Conservation (phyloP, 176 grass and related monocot species). For the Thalia dealbata region DNA sequence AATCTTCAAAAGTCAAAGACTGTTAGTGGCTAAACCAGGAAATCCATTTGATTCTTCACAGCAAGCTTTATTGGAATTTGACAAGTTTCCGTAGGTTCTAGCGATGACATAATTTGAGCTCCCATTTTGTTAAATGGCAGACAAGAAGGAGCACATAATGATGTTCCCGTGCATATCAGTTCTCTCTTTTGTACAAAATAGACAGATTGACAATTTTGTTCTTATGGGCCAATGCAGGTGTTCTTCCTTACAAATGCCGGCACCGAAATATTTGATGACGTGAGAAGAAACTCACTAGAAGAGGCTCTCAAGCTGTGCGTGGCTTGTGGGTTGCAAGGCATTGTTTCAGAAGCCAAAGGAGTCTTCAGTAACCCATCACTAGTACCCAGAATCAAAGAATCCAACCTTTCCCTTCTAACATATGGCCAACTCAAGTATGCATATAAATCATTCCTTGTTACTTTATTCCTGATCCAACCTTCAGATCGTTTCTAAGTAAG, state of each 20-base stretch:
- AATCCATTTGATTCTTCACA: no score
- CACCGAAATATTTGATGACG: slow-evolving; percentile 35
- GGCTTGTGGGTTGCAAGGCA: slow-evolving; percentile 57
- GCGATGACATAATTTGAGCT: no score
- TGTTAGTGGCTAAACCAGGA: no score
- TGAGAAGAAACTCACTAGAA: slow-evolving; percentile 71
- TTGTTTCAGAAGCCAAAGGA: slow-evolving; percentile 64
- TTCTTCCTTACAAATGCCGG: slow-evolving; percentile 84
- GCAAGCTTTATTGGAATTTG: no score
- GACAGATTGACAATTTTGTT: not conserved
- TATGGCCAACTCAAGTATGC: slow-evolving; percentile 80
- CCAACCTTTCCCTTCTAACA: slow-evolving; percentile 60
- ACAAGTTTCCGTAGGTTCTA: no score
- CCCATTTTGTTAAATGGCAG: not conserved
- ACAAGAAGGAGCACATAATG: not conserved
- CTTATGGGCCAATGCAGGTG: slow-evolving; percentile 33
- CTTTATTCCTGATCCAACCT: not conserved
- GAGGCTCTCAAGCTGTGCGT: slow-evolving; percentile 72
- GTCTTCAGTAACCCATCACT: slow-evolving; percentile 57
- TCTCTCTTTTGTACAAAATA: no score
- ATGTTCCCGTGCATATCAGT: not conserved
- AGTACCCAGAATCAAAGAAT: slow-evolving; percentile 70
- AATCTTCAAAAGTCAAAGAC: no score
- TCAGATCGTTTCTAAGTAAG: not conserved
- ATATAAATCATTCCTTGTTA: not conserved